phyloP scores from a whole-genome alignment of 352 stramenopile genomes.

The Phytophthora pseudosyringae region DNA sequence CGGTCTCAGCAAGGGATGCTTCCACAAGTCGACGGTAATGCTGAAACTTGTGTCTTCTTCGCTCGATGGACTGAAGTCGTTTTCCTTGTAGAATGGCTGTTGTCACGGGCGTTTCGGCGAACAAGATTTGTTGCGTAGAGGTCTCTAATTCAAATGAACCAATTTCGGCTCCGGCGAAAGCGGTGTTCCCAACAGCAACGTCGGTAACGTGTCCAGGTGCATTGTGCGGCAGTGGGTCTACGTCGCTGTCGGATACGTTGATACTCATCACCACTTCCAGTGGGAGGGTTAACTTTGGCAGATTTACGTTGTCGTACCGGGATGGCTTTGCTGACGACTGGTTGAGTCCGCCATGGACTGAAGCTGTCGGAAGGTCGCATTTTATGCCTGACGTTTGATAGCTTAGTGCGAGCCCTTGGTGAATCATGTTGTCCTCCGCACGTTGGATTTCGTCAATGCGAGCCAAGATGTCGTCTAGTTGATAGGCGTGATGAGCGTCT shows the following conservation, averaged over 20 bases:
- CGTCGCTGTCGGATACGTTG: slow-evolving; percentile 17
- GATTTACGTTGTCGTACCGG: not conserved
- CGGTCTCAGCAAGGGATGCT: slow-evolving; percentile 56
- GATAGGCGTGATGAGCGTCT: slow-evolving; percentile 32
- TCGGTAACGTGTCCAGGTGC: not conserved
- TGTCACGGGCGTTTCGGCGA: slow-evolving; percentile 8
- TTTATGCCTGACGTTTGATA: slow-evolving; percentile 21
- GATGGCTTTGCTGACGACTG: not conserved
- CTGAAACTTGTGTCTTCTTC: slow-evolving; percentile 52
- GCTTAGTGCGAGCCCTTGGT: slow-evolving; percentile 42
- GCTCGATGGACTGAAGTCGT: slow-evolving; percentile 49
- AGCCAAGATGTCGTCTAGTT: slow-evolving; percentile 59
- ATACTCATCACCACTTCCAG: slow-evolving; percentile 61
- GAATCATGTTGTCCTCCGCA: slow-evolving; percentile 45
- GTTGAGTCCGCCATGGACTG: not conserved
- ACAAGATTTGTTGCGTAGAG: not conserved
- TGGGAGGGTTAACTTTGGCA: slow-evolving; percentile 39
- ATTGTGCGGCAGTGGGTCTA: not conserved
- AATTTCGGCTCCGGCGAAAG: not conserved
- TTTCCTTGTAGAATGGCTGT: slow-evolving; percentile 32
- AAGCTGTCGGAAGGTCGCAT: slow-evolving; percentile 19
- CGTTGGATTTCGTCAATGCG: slow-evolving; percentile 58
- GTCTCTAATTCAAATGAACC: not conserved
- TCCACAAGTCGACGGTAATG: slow-evolving; percentile 64
- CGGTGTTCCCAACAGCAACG: not conserved